These are phyloP conservation scores for Pseudocohnilembus persalinus DNA, from an alignment of 169 alveolate species.

Conservation along the genomic window DNA sequence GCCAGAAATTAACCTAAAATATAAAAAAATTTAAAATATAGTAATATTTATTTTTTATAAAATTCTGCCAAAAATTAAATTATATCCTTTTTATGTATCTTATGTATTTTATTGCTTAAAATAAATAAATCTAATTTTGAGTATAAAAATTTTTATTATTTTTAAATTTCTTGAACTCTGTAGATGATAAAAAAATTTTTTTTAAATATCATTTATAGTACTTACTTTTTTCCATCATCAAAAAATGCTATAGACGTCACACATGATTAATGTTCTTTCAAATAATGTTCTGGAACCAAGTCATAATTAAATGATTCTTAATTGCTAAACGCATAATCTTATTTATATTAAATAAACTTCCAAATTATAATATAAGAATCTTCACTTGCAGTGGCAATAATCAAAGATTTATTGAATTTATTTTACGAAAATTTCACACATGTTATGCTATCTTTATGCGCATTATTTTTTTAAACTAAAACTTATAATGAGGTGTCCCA, in stretches of 20 bases:
- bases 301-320: neutral
- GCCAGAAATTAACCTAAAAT: neutral
- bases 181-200: no score
- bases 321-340: neutral
- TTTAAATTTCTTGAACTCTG: no score
- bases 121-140: no score
- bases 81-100: no score
- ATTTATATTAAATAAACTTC: neutral
- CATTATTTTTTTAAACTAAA: neutral
- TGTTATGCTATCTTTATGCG: neutral
- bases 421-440: neutral
- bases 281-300: neutral
- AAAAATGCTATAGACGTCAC: neutral
- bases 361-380: neutral
- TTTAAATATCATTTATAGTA: no score
- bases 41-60: no score
- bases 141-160: no score
- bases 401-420: no score
- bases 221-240: neutral
- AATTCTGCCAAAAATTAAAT: no score
- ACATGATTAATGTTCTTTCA: neutral
- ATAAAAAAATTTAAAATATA: no score
- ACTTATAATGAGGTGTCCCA: neutral
- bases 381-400: neutral
- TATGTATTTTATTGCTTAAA: no score